Conservation (phyloP, 2,329 filamentous ascomycete genomes). For the Aphanocladium album region DNA sequence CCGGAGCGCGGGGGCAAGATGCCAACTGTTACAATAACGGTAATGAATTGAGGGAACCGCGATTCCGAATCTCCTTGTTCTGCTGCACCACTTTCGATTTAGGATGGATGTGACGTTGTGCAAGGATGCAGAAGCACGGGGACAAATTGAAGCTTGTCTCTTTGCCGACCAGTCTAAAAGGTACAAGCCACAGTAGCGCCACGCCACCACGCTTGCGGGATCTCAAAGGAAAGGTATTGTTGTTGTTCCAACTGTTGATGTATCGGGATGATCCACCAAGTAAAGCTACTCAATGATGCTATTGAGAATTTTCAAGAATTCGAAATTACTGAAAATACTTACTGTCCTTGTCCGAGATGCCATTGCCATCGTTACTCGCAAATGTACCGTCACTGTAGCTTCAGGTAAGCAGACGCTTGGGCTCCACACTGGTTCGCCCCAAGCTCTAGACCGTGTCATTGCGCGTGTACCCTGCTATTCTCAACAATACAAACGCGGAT, state of each 20-base stretch:
- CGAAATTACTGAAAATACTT: neutral
- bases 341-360: neutral
- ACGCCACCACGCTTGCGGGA: neutral
- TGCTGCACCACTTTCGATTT: neutral
- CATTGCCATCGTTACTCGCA: neutral
- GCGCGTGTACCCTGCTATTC: neutral
- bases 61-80: neutral
- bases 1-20: too few species aligned
- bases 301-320: neutral
- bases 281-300: neutral
- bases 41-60: neutral
- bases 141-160: neutral
- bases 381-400: neutral
- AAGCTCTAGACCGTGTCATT: neutral
- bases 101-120: neutral
- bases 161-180: neutral
- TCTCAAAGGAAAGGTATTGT: neutral
- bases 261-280: neutral
- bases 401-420: neutral
- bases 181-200: constrained; percentile 6
- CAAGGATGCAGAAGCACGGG: neutral
- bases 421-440: neutral
- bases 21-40: neutral
- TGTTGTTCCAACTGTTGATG: neutral
- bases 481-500: neutral